These are phyloP conservation scores for Xylaria sp. DNA, from an alignment of 2,329 filamentous ascomycete species.

Conservation along the genomic window DNA sequence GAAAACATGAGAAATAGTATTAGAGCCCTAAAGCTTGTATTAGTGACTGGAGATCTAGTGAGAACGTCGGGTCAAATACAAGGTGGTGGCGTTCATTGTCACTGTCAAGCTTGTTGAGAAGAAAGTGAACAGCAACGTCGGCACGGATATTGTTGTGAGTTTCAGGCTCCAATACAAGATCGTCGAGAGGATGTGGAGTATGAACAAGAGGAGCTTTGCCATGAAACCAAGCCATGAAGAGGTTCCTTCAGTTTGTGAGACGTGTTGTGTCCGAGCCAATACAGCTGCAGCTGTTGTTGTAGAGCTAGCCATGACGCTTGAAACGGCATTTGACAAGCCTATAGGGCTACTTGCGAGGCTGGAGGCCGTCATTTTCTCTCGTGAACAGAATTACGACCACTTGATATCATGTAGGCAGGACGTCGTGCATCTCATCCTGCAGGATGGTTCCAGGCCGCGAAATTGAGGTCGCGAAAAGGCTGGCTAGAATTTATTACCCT, in stretches of 20 bases:
- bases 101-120: conserved; percentile 81
- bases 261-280: conserved; percentile 40
- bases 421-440: conserved; percentile 40
- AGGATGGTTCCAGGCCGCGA: conserved; percentile 23
- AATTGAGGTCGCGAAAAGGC: conserved; percentile 12
- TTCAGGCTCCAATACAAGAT: conserved; percentile 82
- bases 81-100: conserved; percentile 97
- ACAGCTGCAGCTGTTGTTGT: conserved; percentile 41
- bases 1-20: conserved; percentile 85
- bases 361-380: conserved; percentile 26
- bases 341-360: conserved; percentile 26
- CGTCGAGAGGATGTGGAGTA: conserved; percentile 66
- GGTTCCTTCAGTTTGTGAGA: conserved; percentile 41
- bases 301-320: conserved; percentile 43
- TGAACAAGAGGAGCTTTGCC: conserved; percentile 63
- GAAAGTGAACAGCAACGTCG: conserved; percentile 79
- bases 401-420: conserved; percentile 16
- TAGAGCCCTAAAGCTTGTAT: conserved; percentile 39
- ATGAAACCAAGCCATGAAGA: conserved; percentile 67
- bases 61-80: conserved; percentile 65
- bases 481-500: background rate
- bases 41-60: conserved; percentile 53
- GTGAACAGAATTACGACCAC: background rate
- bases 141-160: conserved; percentile 87
- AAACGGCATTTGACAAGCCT: conserved; percentile 42